Conservation (phyloP, 2,329 filamentous ascomycete genomes). For the Aspergillus hiratsukae region DNA sequence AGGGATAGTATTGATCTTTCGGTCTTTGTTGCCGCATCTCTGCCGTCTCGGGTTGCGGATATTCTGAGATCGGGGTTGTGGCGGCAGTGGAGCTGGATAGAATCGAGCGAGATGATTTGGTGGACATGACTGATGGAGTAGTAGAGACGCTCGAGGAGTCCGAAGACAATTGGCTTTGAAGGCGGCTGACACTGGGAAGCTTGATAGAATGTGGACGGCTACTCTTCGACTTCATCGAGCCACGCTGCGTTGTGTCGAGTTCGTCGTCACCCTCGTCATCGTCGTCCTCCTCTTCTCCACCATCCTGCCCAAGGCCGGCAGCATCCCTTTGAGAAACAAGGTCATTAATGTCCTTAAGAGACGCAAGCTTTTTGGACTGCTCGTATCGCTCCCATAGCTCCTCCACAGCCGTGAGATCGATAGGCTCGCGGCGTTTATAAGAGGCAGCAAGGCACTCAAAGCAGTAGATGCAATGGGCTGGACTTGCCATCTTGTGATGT, state of each 20-base stretch:
- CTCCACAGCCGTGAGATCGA: constrained; percentile 66
- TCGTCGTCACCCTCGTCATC: constrained; percentile 30
- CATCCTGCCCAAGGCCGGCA: constrained; percentile 10
- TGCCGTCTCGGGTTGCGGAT: constrained; percentile 24
- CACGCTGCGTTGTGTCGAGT: constrained; percentile 10
- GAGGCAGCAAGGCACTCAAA: constrained; percentile 80
- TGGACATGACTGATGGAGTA: constrained; percentile 43
- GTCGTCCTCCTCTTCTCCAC: constrained; percentile 20
- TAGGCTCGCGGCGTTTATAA: constrained; percentile 64
- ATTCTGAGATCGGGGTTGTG: constrained; percentile 45
- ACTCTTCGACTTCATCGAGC: constrained; percentile 3
- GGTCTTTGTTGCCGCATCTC: constrained; percentile 21
- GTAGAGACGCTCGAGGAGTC: constrained; percentile 38
- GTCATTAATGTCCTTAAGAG: constrained; percentile 21
- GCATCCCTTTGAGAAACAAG: constrained; percentile 13
- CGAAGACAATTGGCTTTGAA: constrained; percentile 33
- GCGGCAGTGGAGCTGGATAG: constrained; percentile 37
- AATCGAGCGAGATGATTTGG: constrained; percentile 44
- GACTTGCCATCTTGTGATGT: constrained; percentile 64
- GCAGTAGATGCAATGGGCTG: constrained; percentile 84
- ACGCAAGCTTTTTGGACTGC: constrained; percentile 36
- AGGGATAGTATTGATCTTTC: constrained; percentile 56
- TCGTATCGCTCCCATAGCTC: constrained; percentile 59
- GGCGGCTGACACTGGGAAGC: constrained; percentile 29
- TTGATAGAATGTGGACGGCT: constrained; percentile 23